These are phyloP conservation scores for Coleophoma cylindrospora DNA, from an alignment of 2,329 filamentous ascomycete species.

Conservation along the genomic window DNA sequence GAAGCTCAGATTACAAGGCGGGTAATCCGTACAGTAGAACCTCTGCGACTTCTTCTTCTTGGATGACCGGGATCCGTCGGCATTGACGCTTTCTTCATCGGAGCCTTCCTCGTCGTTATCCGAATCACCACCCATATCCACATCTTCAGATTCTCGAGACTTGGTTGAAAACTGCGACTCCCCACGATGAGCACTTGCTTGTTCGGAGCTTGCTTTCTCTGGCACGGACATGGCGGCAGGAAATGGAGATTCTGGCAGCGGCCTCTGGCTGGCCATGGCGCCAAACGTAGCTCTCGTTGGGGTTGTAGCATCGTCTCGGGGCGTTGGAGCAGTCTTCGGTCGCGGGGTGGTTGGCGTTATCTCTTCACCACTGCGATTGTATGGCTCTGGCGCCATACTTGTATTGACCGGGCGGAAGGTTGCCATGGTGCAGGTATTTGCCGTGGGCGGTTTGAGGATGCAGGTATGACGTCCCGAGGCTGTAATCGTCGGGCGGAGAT, in stretches of 20 bases:
- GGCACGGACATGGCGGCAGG: conserved; percentile 43
- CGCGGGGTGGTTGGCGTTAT: conserved; percentile 49
- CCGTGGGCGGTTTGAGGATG: not conserved
- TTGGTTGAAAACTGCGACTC: conserved; percentile 57
- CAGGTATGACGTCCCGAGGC: conserved; percentile 16
- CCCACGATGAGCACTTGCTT: conserved; percentile 41
- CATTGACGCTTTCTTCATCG: conserved; percentile 59
- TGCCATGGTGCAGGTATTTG: conserved; percentile 38
- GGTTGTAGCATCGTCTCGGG: conserved; percentile 47
- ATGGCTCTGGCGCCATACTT: conserved; percentile 38
- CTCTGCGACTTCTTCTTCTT: conserved; percentile 97
- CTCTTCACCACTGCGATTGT: conserved; percentile 35
- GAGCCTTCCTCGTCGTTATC: conserved; percentile 53
- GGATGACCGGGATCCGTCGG: conserved; percentile 62
- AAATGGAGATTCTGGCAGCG: conserved; percentile 47
- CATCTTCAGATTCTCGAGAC: conserved; percentile 61
- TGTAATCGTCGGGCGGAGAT: conserved; percentile 10
- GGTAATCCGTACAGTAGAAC: conserved; percentile 94
- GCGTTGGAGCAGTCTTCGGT: conserved; percentile 36
- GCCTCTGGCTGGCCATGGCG: conserved; percentile 42
- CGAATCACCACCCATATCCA: conserved; percentile 65
- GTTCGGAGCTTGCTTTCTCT: conserved; percentile 36
- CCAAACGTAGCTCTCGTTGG: conserved; percentile 57
- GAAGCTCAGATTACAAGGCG: conserved; percentile 90
- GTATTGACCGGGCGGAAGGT: conserved; percentile 58